Evolutionary conservation across 163 green algal genomes (phyloP).

Genomic region (Volvox carteri): DNA sequence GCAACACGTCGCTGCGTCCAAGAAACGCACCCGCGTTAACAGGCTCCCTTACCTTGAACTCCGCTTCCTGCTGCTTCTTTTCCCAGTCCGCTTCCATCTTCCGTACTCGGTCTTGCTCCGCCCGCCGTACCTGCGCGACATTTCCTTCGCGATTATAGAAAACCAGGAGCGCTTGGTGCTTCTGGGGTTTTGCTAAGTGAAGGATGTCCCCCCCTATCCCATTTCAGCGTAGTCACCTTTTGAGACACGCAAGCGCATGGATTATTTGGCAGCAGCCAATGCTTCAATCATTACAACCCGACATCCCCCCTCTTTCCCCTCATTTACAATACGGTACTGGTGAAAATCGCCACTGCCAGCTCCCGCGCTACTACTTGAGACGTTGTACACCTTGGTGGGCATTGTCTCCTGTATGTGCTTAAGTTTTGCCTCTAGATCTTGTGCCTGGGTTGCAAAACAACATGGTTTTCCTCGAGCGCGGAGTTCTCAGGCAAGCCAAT

Average conservation of each 20-base stretch:
- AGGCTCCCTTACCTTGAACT: constrained; percentile 58
- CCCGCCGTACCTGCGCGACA: constrained; percentile 12
- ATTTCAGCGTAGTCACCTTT: too few relatives aligned
- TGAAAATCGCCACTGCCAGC: constrained; percentile 90
- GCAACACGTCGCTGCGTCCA: too few relatives aligned
- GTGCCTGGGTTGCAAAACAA: constrained; percentile 67
- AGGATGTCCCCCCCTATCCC: too few relatives aligned
- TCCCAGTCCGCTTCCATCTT: constrained; percentile 76
- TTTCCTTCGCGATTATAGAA: too few relatives aligned
- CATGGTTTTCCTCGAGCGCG: background rate
- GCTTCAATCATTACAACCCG: too few relatives aligned
- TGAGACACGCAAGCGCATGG: too few relatives aligned
- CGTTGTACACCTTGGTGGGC: constrained; percentile 84
- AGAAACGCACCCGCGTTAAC: too few relatives aligned
- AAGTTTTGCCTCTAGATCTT: constrained; percentile 90
- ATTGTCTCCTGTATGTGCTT: constrained; percentile 89
- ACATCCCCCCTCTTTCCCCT: background rate
- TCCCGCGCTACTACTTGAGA: constrained; percentile 85
- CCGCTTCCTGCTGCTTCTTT: constrained; percentile 64
- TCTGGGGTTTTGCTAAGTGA: too few relatives aligned
- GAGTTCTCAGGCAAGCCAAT: background rate
- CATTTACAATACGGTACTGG: constrained; percentile 81
- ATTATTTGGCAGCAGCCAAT: too few relatives aligned
- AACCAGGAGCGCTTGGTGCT: too few relatives aligned
- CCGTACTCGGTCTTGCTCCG: constrained; percentile 80